Base-by-base conservation (phyloP, 2,329 filamentous ascomycete genomes). In the Ceratocystis ficicola region DNA sequence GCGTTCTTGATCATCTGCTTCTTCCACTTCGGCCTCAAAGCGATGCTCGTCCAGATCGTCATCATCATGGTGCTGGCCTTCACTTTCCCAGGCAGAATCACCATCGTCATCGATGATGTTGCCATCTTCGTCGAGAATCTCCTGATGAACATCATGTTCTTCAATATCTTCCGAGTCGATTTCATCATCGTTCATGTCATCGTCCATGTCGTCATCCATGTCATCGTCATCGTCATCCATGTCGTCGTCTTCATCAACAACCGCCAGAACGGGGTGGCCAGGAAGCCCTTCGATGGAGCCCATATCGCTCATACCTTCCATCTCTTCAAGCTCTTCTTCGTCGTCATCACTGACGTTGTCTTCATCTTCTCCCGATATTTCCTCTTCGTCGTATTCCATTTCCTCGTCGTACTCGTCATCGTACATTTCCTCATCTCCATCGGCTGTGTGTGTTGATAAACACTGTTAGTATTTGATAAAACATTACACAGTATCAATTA, bases 311-410 rank as follows among this genome's bases (percentile, higher is more conserved):
- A 91, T 81, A 25, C 50, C 66, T 20, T 65, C 66, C 63, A 67
- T 65, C 22, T 65, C 46, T 63, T 67, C 63, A 25, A 66, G 64
- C 10, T 57, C 66, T 32, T 89, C 89, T 66, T 95, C 90, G 69
- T 95, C 90, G 67, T 94, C 89, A 72, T 95, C 93, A 71, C 92
- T 96, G 67, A 96, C 86, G 66, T 93, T 88, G 70, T 94, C 89
- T 71, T 91, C 89, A 67, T 89, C 89, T 72, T 93, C 89, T 69
- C 82, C 83, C 0, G 86, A 86, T 72, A 89, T 82, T 41, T 91
- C 91, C 70, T 93, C 89, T 57, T 94, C 90, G 25, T 80, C 82
- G 71, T 95, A 96, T 65, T 95, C 90, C 85, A 96, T 94, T 70
- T 95, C 93, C 46, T 96, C 90, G 70, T 90, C 93, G 68, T 90